These are phyloP conservation scores for Hypoxylon rickii DNA, from an alignment of 495 filamentous ascomycete species.

Conservation along the genomic window DNA sequence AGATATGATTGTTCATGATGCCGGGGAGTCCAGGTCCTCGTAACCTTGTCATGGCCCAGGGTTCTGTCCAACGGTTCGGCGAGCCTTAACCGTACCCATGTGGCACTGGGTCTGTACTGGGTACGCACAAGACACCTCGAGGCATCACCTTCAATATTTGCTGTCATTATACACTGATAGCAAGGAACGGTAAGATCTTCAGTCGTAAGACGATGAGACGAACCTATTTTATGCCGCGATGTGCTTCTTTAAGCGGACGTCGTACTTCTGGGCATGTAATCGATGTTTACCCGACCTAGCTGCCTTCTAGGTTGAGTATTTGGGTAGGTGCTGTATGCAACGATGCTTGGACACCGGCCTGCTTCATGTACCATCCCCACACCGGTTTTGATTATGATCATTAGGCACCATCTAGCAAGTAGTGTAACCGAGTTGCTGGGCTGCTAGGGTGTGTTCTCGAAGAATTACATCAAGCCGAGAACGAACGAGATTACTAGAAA, in stretches of 20 bases:
- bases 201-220: too few relatives aligned
- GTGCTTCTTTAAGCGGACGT: too few relatives aligned
- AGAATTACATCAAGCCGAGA: slow-evolving; percentile 8
- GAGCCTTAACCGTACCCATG: slow-evolving; percentile 26
- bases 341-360: slow-evolving; percentile 1
- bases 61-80: slow-evolving; percentile 17
- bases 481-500: slow-evolving; percentile 24
- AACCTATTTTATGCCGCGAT: too few relatives aligned
- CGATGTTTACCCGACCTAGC: too few relatives aligned
- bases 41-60: slow-evolving; percentile 12
- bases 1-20: too few relatives aligned
- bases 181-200: slow-evolving; percentile 16
- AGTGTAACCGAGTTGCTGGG: slow-evolving; percentile 10
- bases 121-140: slow-evolving; percentile 23
- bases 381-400: slow-evolving; percentile 10
- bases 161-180: slow-evolving; percentile 23
- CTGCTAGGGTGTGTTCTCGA: slow-evolving; percentile 12
- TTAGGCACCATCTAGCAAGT: too few relatives aligned
- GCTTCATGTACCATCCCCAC: slow-evolving; percentile 17
- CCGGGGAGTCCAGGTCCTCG: too few relatives aligned
- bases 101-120: slow-evolving; percentile 6
- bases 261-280: too few relatives aligned
- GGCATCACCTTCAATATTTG: slow-evolving; percentile 21
- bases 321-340: background rate
- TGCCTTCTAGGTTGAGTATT: too few relatives aligned